Percentiles rank a stretch among this genome's conserved stretches.
Conservation (phyloP, 192 early-diverging fungal species). For the Mortierella hygrophila region DNA sequence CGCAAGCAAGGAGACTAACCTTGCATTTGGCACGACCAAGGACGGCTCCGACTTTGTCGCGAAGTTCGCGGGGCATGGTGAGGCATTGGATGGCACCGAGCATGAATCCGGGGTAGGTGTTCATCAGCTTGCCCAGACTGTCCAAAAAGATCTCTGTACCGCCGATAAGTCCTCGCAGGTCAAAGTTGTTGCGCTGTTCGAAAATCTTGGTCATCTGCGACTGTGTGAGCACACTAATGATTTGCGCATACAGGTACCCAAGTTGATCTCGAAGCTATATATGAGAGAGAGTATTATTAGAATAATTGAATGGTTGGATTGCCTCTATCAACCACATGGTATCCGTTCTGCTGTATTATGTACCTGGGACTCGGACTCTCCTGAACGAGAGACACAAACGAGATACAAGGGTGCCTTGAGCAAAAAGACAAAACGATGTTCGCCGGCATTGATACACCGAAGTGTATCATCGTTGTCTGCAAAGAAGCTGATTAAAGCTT, state of each 20-base stretch:
- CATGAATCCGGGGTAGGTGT: conserved; percentile 78
- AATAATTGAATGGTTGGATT: background rate
- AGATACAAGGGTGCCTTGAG: conserved; percentile 87
- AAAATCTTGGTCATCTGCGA: conserved; percentile 89
- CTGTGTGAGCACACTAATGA: conserved; percentile 85
- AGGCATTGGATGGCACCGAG: conserved; percentile 83
- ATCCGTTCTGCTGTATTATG: background rate
- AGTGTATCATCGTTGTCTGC: conserved; percentile 80
- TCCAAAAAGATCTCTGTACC: conserved; percentile 89
- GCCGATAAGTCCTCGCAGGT: conserved; percentile 85
- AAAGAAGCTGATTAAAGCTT: conserved; percentile 91
- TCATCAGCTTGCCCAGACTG: conserved; percentile 78
- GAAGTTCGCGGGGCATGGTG: conserved; percentile 72
- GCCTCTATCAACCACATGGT: background rate
- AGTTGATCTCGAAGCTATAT: conserved; percentile 84
- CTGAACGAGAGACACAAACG: conserved; percentile 83
- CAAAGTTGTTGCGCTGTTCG: conserved; percentile 88
- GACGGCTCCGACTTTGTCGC: conserved; percentile 77
- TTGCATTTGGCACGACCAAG: conserved; percentile 70
- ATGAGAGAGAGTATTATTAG: background rate
- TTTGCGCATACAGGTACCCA: conserved; percentile 82
- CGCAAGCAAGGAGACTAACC: conserved; percentile 28
- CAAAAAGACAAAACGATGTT: conserved; percentile 87
- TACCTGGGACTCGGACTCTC: conserved; percentile 82
- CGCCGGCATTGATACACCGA: conserved; percentile 77